Conservation (phyloP, 1,139 yeast species). For the Geotrichum restrictum region DNA sequence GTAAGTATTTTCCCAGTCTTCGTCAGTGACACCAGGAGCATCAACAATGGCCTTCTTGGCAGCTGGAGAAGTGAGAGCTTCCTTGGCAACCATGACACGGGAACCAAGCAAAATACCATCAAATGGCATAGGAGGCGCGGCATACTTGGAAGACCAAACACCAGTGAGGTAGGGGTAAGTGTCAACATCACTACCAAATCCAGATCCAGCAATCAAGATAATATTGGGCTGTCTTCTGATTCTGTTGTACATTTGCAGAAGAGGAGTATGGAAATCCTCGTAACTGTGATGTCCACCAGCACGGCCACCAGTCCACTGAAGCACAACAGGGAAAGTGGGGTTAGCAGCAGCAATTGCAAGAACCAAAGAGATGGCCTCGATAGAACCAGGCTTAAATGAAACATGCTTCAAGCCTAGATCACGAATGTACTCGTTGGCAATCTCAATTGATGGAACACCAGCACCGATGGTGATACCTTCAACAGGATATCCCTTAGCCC, state of each 20-base stretch:
- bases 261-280: slow-evolving; percentile 98
- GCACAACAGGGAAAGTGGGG: slow-evolving; percentile 90
- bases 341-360: slow-evolving; percentile 91
- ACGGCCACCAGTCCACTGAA: slow-evolving; percentile 99
- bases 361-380: slow-evolving; percentile 84
- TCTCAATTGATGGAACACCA: slow-evolving; percentile 97
- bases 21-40: slow-evolving; percentile 85
- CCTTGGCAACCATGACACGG: slow-evolving; percentile 96
- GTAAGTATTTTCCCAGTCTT: slow-evolving; percentile 90
- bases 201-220: slow-evolving; percentile 92
- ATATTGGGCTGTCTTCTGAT: slow-evolving; percentile 90
- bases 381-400: slow-evolving; percentile 96
- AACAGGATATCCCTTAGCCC: slow-evolving; percentile 90
- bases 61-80: slow-evolving; percentile 87
- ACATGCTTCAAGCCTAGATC: slow-evolving; percentile 89
- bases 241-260: slow-evolving; percentile 90
- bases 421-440: slow-evolving; percentile 92
- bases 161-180: slow-evolving; percentile 97
- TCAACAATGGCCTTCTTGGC: slow-evolving; percentile 90
- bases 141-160: slow-evolving; percentile 79
- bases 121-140: slow-evolving; percentile 97
- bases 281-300: slow-evolving; percentile 99
- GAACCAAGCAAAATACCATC: slow-evolving; percentile 97
- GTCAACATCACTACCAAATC: slow-evolving; percentile 95
- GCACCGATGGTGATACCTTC: slow-evolving; percentile 98